These are phyloP conservation scores for Termitomyces titanicus DNA, from an alignment of 768 basidiomycete genomes.

Conservation along the genomic window DNA sequence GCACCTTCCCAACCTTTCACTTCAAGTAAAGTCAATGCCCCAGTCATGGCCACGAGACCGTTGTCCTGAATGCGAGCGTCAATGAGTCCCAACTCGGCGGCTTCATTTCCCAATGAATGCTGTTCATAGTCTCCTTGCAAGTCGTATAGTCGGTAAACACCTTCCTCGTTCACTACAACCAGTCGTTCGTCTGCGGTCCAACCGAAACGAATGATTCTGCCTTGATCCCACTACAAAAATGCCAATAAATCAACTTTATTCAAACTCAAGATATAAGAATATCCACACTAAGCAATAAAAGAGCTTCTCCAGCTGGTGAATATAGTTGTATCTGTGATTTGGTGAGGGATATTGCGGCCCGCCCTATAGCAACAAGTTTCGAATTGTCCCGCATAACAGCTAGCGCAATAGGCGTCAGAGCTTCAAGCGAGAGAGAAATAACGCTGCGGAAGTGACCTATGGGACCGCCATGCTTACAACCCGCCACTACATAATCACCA, in stretches of 20 bases:
- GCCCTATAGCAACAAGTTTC: conserved; percentile 73
- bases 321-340: conserved; percentile 87
- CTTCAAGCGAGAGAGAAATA: not conserved
- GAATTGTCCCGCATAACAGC: conserved; percentile 85
- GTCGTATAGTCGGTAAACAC: conserved; percentile 87
- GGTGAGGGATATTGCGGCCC: conserved; percentile 48
- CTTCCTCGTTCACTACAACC: conserved; percentile 87
- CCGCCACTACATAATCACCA: conserved; percentile 74
- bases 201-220: conserved; percentile 76
- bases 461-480: conserved; percentile 85
- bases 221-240: conserved; percentile 81
- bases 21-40: conserved; percentile 72
- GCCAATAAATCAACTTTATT: conserved; percentile 11
- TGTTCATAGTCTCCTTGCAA: conserved; percentile 84
- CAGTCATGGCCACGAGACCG: conserved; percentile 84
- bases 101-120: conserved; percentile 79
- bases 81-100: conserved; percentile 75
- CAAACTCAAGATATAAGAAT: conserved; percentile 19
- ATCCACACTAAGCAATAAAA: conserved; percentile 72
- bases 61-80: conserved; percentile 85
- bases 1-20: conserved; percentile 87
- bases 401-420: conserved; percentile 24
- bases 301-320: conserved; percentile 77
- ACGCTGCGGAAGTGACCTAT: conserved; percentile 52
- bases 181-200: conserved; percentile 84